Percentiles rank a stretch among this genome's conserved stretches.
Evolutionary conservation across 2,329 filamentous ascomycete species (phyloP).

Genomic region (Apiospora marii): DNA sequence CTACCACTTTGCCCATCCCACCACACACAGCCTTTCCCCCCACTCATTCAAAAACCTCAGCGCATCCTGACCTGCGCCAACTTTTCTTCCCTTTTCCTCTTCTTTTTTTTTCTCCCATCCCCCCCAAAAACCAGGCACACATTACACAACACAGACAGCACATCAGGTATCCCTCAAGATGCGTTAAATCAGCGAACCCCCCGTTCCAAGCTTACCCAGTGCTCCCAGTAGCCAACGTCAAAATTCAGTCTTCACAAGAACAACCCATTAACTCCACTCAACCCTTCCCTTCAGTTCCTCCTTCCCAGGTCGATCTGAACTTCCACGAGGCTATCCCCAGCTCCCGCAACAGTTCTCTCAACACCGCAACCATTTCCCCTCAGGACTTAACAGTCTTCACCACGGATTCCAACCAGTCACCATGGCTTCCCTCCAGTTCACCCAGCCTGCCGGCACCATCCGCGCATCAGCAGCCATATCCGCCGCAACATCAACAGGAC

Average conservation of each 20-base stretch:
- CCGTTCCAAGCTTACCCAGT: conserved; percentile 32
- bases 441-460: conserved; percentile 69
- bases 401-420: conserved; percentile 79
- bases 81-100: conserved; percentile 39
- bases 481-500: conserved; percentile 70
- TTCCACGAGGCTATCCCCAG: conserved; percentile 65
- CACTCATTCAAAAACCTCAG: conserved; percentile 23
- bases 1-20: background rate
- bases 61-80: conserved; percentile 31
- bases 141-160: conserved; percentile 43
- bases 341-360: conserved; percentile 65
- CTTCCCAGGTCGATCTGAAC: conserved; percentile 71
- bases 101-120: conserved; percentile 45
- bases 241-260: conserved; percentile 59
- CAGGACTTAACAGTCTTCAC: conserved; percentile 79
- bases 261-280: conserved; percentile 56
- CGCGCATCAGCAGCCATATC: conserved; percentile 60
- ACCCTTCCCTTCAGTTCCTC: conserved; percentile 59
- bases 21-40: conserved; percentile 18
- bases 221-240: conserved; percentile 53
- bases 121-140: conserved; percentile 44
- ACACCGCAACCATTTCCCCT: conserved; percentile 66
- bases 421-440: conserved; percentile 80
- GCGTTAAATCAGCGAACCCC: conserved; percentile 60
- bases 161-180: conserved; percentile 59